Base-by-base conservation (phyloP, 192 early-diverging fungal species). In the Coemansia sp. region DNA sequence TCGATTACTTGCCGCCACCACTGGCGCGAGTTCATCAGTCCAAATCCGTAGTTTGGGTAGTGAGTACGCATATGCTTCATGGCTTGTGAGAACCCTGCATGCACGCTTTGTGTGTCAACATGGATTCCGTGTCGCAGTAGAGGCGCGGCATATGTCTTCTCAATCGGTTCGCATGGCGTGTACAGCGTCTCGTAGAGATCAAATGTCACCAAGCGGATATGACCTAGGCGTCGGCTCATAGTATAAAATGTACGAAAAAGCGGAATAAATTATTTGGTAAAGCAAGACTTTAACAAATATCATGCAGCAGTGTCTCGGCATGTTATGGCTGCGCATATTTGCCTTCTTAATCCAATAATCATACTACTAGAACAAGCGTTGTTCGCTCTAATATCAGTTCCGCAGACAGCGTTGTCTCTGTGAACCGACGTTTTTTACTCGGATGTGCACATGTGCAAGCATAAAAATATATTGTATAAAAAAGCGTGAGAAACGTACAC, bases 141-240 rank as follows among this genome's bases (percentile, higher is more conserved):
- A 8, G 76, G 71, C 37, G 55, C 64, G 0, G 68, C 58, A 24
- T 79, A 79, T 12, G 68, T 68, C 25, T 37, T 52, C n/a, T 62
- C 48, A 2, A 79, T 44, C 3, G 71, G 56, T 26, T 71, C 51
- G 23, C 70, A 63, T 23, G 86, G 86, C 46, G 69, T 82, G 60
- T 84, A 88, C 18, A 87, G 62, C 2, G 86, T 88, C 36, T 86
- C 75, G 47, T 79, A 88, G 36, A 85, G 81, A 57, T 88, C 86
- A 54, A 88, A 88, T 17, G 86, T 88, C 21, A 88, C 78, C n/a
- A 88, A 61, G 26, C 71, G 69, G 38, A 83, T 70, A 34, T 81
- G 66, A 1, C 58, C 34, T 9, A 79, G 55, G 10, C 62, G 56
- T 20, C 60, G 64, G 15, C 61, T 47, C 61, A 61, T n/a, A 31